Conservation (phyloP, 2,329 filamentous ascomycete species). For the Pseudovirgaria hyperparasitica region DNA sequence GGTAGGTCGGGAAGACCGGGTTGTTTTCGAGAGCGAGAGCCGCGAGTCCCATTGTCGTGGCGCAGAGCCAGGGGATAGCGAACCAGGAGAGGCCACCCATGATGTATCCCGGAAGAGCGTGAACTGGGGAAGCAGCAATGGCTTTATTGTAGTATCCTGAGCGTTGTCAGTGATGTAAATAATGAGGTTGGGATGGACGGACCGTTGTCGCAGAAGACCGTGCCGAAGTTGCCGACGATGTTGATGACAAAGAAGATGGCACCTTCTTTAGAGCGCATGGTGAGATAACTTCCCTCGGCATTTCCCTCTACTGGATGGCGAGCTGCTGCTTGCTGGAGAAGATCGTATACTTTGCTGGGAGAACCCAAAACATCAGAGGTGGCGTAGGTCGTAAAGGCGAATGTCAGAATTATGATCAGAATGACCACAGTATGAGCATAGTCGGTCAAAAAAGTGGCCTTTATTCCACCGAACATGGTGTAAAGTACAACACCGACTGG, state of each 20-base stretch:
- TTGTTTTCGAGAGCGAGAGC: conserved; percentile 68
- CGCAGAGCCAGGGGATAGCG: conserved; percentile 80
- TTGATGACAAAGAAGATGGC: conserved; percentile 89
- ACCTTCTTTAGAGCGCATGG: conserved; percentile 70
- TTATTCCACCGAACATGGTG: conserved; percentile 64
- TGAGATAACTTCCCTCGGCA: conserved; percentile 68
- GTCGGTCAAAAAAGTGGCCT: conserved; percentile 58
- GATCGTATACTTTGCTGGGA: conserved; percentile 65
- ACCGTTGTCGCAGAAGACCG: conserved; percentile 72
- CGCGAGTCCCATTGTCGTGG: conserved; percentile 77
- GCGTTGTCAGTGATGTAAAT: conserved; percentile 19
- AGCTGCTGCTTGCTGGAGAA: conserved; percentile 54
- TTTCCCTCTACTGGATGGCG: conserved; percentile 70
- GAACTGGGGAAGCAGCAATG: conserved; percentile 72
- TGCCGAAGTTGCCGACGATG: conserved; percentile 71
- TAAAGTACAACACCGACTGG: conserved; percentile 73
- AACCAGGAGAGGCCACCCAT: conserved; percentile 83
- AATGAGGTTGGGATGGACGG: conserved; percentile 74
- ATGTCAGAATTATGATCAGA: conserved; percentile 73
- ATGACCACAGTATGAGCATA: conserved; percentile 80
- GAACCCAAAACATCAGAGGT: conserved; percentile 61
- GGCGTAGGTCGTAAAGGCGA: conserved; percentile 71
- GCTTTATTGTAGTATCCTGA: conserved; percentile 69
- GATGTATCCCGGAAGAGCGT: conserved; percentile 80
- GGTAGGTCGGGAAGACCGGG: conserved; percentile 59